These are phyloP conservation scores for Albugo candida DNA, from an alignment of 352 stramenopile species.

Conservation along the genomic window DNA sequence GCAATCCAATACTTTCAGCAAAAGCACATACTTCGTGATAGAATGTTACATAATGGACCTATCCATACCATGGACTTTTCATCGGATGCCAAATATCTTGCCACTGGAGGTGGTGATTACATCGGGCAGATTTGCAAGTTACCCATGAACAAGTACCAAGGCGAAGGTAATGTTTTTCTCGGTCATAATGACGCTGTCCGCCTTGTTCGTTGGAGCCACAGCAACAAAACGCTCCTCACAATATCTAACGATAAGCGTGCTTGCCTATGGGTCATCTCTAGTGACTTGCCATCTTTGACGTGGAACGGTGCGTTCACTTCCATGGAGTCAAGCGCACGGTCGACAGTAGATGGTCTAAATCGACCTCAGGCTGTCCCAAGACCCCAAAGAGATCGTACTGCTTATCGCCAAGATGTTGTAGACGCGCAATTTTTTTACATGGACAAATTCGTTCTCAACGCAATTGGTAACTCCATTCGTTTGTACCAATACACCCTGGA, in stretches of 20 bases:
- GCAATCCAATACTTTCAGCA: constrained; percentile 36
- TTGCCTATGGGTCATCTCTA: constrained; percentile 41
- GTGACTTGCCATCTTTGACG: constrained; percentile 34
- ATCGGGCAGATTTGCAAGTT: constrained; percentile 43
- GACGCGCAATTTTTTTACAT: constrained; percentile 74
- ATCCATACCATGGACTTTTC: constrained; percentile 64
- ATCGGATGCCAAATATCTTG: constrained; percentile 51
- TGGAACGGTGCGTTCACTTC: constrained; percentile 21
- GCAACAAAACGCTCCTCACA: constrained; percentile 41
- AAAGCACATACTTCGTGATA: constrained; percentile 25
- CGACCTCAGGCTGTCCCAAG: too few relatives aligned
- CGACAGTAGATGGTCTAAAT: constrained; percentile 8
- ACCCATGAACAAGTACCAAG: constrained; percentile 46
- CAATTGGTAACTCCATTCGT: constrained; percentile 33
- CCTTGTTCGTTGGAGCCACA: constrained; percentile 55
- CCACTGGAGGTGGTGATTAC: constrained; percentile 36
- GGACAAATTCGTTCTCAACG: constrained; percentile 71
- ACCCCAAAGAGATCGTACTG: constrained; percentile 17
- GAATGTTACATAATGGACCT: constrained; percentile 36
- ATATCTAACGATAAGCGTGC: constrained; percentile 48
- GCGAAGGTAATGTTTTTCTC: constrained; percentile 34
- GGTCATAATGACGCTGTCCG: constrained; percentile 47
- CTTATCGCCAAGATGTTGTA: constrained; percentile 27
- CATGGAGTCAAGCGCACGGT: constrained; percentile 11
- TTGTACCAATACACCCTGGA: constrained; percentile 45